Evolutionary conservation across 768 basidiomycete genomes (phyloP), one percentile per base, ranked within the genome.

Genomic region (Amylocystis lapponica): DNA sequence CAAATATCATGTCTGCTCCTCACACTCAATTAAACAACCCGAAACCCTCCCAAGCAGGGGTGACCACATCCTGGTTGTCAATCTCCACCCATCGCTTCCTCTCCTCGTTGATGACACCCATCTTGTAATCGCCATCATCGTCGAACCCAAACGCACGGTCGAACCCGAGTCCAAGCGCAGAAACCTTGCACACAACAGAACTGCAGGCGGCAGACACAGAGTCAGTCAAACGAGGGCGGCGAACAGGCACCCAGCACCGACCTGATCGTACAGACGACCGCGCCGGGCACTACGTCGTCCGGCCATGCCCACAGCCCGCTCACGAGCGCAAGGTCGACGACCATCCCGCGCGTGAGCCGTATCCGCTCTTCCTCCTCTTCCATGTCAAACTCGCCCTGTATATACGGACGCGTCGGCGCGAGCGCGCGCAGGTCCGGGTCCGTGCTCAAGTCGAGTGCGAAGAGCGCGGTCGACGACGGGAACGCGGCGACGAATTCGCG

Each of bases 251-350:
- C 20, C 32, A 22, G 9, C 6, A 53, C 72, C 8, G 44, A 81
- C 82, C 71, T 75, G n/a, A 79, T 57, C 3, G 76, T 72, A 54
- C 82, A 84, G 25, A 86, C 59, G 5, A 68, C 64, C 17, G 76
- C 78, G 12, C 68, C 67, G 1, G 83, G 80, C 14, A 58, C 54
- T 4, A 69, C 57, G 30, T 75, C 73, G 12, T 62, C 63, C 7
- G 62, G 53, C 48, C 58, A 60, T 3, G 67, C 58, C 84, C 84
- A 86, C 31, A 79, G 53, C 13, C 84, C 84, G 42, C 71, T 76
- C 20, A 84, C 46, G 54, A 85, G 46, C 10, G 84, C 83, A 47
- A 84, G 72, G 58, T 86, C 84, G 5, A 85, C 75, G 36, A 86
- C 57, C 69, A 79, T 75, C 2, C 83, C 84, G 36, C 67, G 69